Evolutionary conservation across 805 yeast species (phyloP).

Genomic region (Wickerhamiella vanderwaltii): DNA sequence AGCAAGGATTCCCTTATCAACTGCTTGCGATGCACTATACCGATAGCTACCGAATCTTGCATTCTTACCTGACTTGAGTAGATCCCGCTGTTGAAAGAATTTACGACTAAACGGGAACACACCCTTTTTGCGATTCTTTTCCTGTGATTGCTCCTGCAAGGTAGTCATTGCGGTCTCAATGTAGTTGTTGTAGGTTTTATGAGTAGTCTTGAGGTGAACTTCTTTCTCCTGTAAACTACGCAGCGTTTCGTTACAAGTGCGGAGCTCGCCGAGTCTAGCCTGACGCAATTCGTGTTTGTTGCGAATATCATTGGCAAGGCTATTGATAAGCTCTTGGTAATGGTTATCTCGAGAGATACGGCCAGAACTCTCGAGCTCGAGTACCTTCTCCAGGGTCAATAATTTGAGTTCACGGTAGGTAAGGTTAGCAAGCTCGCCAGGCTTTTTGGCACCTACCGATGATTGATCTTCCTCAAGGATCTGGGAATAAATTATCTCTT

Average conservation of each 20-base stretch:
- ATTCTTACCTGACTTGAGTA: constrained; percentile 42
- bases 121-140: constrained; percentile 24
- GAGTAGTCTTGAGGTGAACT: constrained; percentile 31
- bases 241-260: constrained; percentile 35
- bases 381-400: constrained; percentile 56
- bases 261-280: constrained; percentile 37
- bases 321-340: constrained; percentile 68
- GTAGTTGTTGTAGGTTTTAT: constrained; percentile 34
- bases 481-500: constrained; percentile 37
- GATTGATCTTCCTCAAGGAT: constrained; percentile 19
- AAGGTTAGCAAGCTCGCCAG: constrained; percentile 20
- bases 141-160: constrained; percentile 32
- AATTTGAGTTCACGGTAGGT: constrained; percentile 69
- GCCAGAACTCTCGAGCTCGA: constrained; percentile 63
- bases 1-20: constrained; percentile 56
- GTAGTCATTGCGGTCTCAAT: constrained; percentile 41
- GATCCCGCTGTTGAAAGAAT: constrained; percentile 59
- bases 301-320: constrained; percentile 68
- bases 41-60: constrained; percentile 70
- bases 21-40: constrained; percentile 60
- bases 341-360: constrained; percentile 52
- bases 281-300: constrained; percentile 42
- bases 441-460: constrained; percentile 12
- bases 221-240: constrained; percentile 36
- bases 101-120: constrained; percentile 48